Conservation (phyloP, 2,329 filamentous ascomycete genomes). For the Chaetomiaceae sp. region DNA sequence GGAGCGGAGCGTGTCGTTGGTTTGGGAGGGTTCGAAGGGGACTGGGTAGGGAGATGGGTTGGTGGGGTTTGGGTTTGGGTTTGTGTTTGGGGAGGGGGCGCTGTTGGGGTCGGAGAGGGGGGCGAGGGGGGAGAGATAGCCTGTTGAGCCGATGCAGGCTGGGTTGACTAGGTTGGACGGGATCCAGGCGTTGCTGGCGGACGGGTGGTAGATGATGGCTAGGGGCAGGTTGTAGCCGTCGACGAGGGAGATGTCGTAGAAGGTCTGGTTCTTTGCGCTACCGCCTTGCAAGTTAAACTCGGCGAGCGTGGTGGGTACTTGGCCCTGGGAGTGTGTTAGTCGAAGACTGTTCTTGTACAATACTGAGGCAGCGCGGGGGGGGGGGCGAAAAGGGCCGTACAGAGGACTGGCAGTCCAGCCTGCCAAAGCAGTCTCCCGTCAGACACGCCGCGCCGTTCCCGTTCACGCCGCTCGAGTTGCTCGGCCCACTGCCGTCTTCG, state of each 20-base stretch:
- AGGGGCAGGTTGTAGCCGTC: constrained; percentile 79
- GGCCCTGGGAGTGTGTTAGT: constrained; percentile 44
- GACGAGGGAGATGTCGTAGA: constrained; percentile 79
- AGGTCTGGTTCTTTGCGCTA: constrained; percentile 55
- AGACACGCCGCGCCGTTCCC: constrained; percentile 53
- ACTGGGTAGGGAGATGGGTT: constrained; percentile 48
- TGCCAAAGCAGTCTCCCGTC: constrained; percentile 71
- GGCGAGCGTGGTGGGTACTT: constrained; percentile 67
- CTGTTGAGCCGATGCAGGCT: constrained; percentile 66
- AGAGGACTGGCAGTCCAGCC: constrained; percentile 61
- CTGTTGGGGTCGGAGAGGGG: constrained; percentile 16
- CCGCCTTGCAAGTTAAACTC: constrained; percentile 73
- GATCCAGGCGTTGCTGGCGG: constrained; percentile 58
- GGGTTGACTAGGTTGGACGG: constrained; percentile 72
- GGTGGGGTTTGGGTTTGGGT: background rate
- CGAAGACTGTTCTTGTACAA: background rate
- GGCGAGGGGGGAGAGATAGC: constrained; percentile 51
- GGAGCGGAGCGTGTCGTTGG: constrained; percentile 48
- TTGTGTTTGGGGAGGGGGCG: background rate
- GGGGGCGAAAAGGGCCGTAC: constrained; percentile 39
- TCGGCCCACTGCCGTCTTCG: constrained; percentile 50
- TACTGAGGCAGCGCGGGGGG: background rate
- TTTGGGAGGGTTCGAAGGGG: constrained; percentile 56
- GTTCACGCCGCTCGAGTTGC: constrained; percentile 28
- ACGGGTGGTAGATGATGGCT: constrained; percentile 54